Base-by-base conservation (phyloP, 331 rosid genomes). In the Phaseolus coccineus region DNA sequence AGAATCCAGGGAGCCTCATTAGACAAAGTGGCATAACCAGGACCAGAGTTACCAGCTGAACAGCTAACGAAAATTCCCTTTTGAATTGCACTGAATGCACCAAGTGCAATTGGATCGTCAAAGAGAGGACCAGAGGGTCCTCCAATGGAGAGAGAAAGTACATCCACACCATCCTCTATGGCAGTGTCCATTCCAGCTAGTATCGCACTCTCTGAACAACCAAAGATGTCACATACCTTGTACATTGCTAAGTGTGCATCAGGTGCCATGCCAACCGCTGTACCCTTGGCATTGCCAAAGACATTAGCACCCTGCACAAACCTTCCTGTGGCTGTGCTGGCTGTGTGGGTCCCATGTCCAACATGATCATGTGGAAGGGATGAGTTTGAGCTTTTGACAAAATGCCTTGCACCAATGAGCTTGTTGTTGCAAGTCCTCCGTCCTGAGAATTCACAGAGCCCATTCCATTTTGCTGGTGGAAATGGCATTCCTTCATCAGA, bases 1-100 rank as follows among this genome's bases (percentile, higher is more conserved):
- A 94, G 89, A 78, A 91, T 80, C 97, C 97, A 94, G 0, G 98
- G 97, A 12, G 97, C 97, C 61, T 86, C 90, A 14, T 94, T 91
- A 1, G 85, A 75, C 55, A 87, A 24, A 39, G 84, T 12, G 10
- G 6, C 7, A 2, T 83, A 25, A 1, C 0, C 8, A 13, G 98
- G 97, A 14, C 97, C 98, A 0, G 3, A 0, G 12, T 94, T 94
- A 6, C 57, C 90, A 4, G 96, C 94, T 1, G 94, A 91, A 55
- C 92, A 90, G 27, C 89, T 84, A n/a, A 91, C 94, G n/a, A 94
- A 87, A 40, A 91, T 71, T 3, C 98, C 98, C 40, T 79, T 87
- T 5, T 87, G 87, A 19, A 76, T 84, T 2, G 98, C 97, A 28
- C 73, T 59, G 6, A 89, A 91, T 7, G 97, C 88, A 1, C 96